These are phyloP conservation scores for Alternaria metachromatica DNA, from an alignment of 2,329 filamentous ascomycete genomes.

Conservation along the genomic window DNA sequence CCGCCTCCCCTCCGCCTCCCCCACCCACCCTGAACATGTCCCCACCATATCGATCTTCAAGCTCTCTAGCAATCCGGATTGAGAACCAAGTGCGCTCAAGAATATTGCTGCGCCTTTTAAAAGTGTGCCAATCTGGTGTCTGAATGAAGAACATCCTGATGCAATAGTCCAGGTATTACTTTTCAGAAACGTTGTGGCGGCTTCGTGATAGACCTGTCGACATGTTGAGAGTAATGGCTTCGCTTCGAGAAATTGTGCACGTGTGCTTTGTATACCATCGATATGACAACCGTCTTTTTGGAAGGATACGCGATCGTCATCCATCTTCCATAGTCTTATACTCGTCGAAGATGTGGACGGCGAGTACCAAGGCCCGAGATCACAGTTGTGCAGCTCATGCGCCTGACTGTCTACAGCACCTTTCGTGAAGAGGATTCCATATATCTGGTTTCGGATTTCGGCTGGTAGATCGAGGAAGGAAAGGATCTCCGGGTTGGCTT, in stretches of 20 bases:
- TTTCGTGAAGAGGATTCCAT: neutral
- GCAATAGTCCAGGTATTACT: neutral
- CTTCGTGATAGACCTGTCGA: neutral
- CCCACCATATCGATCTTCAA: neutral
- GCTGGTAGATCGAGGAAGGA: neutral
- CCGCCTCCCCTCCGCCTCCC: too few species aligned
- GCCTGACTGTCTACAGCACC: neutral
- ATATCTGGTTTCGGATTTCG: neutral
- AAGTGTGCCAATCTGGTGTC: neutral
- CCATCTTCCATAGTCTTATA: neutral
- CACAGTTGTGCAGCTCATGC: neutral
- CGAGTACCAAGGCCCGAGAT: neutral
- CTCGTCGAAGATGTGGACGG: neutral
- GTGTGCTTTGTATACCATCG: neutral
- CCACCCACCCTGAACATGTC: neutral
- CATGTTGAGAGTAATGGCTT: neutral
- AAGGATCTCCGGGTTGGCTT: neutral
- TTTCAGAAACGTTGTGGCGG: neutral
- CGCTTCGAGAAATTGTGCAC: neutral
- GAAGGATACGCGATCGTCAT: neutral
- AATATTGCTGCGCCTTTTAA: neutral
- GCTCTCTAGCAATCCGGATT: neutral
- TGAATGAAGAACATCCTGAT: neutral
- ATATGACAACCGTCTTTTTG: neutral
- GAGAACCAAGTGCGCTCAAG: neutral